Evolutionary conservation across 1,284 basidiomycete species (phyloP).

Genomic region (Austroboletus niveus): DNA sequence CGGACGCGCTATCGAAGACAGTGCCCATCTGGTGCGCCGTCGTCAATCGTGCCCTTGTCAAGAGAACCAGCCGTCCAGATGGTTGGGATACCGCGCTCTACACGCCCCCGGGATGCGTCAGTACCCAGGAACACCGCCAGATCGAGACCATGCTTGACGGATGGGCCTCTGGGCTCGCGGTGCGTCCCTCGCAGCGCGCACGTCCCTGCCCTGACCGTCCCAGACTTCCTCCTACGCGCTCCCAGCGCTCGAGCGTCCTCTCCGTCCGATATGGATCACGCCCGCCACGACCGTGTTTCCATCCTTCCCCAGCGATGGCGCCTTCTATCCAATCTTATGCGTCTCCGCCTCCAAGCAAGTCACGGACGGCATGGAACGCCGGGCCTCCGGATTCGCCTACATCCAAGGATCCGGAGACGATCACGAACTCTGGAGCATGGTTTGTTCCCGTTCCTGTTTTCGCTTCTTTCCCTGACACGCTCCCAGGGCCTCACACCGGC

Average conservation of each 20-base stretch:
- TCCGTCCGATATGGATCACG: conserved; percentile 70
- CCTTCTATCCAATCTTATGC: conserved; percentile 70
- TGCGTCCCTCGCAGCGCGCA: conserved; percentile 22
- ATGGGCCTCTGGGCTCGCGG: conserved; percentile 66
- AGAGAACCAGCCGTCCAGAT: conserved; percentile 24
- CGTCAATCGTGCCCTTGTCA: conserved; percentile 70
- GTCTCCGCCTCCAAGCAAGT: conserved; percentile 75
- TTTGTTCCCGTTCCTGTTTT: conserved; percentile 30
- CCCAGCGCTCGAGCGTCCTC: conserved; percentile 47
- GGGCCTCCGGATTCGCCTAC: conserved; percentile 67
- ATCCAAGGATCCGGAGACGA: conserved; percentile 90
- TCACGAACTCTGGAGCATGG: conserved; percentile 84
- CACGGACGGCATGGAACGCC: conserved; percentile 54
- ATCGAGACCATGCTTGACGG: conserved; percentile 61
- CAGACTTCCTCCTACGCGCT: conserved; percentile 55
- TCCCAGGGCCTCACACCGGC: conserved; percentile 67
- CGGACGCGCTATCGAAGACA: conserved; percentile 93
- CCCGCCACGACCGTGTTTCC: conserved; percentile 51
- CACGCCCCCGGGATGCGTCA: conserved; percentile 64
- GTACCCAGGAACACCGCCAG: conserved; percentile 71
- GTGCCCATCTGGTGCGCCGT: conserved; percentile 96
- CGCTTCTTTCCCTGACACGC: not conserved
- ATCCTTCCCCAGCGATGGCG: conserved; percentile 22
- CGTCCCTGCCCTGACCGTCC: not conserved
- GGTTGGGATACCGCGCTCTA: conserved; percentile 58